Evolutionary conservation across 225 moss, liverwort and hornwort species (phyloP).

Genomic region (Takakia lepidozioides): DNA sequence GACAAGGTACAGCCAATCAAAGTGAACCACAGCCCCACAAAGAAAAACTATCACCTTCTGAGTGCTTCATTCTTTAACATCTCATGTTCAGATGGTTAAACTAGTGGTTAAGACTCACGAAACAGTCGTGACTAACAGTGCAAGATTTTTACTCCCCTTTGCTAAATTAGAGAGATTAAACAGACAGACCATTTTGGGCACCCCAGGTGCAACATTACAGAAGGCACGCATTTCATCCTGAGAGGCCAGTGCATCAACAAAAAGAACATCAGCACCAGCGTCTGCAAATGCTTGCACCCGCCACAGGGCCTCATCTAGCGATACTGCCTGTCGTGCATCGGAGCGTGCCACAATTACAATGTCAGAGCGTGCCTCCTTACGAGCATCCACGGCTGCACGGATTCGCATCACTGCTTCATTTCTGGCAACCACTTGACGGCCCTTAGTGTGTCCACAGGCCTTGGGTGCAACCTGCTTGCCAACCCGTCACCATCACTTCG

Average conservation of each 20-base stretch:
- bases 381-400: slow-evolving; percentile 93
- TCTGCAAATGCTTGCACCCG: slow-evolving; percentile 75
- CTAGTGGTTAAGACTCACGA: no score
- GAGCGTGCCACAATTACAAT: slow-evolving; percentile 94
- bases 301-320: slow-evolving; percentile 84
- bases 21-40: neutral
- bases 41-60: neutral
- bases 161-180: no score
- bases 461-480: slow-evolving; percentile 86
- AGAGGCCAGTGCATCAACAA: slow-evolving; percentile 83
- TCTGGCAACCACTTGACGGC: slow-evolving; percentile 71
- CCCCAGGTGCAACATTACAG: slow-evolving; percentile 60
- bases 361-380: slow-evolving; percentile 63
- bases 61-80: no score
- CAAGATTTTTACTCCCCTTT: no score
- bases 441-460: slow-evolving; percentile 89
- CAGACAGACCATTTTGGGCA: slow-evolving; percentile 96
- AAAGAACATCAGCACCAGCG: slow-evolving; percentile 82
- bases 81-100: no score
- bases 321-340: slow-evolving; percentile 93
- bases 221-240: slow-evolving; percentile 78
- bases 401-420: slow-evolving; percentile 82
- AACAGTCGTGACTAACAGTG: no score
- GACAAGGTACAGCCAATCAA: no score
- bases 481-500: slow-evolving; percentile 31